phyloP scores from a whole-genome alignment of 441 rosid genomes.

The Theobroma grandiflorum region DNA sequence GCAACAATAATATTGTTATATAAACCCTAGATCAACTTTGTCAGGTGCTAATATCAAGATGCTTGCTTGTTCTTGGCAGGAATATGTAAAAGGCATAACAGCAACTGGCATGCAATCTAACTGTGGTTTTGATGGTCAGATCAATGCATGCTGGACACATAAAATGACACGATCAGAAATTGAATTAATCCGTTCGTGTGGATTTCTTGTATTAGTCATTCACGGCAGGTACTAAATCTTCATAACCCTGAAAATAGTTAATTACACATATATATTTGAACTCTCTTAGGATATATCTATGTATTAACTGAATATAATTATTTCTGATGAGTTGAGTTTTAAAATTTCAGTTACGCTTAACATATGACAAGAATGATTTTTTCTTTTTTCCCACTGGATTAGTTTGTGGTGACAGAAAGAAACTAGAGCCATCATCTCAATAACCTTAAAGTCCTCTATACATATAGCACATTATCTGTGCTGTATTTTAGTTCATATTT shows the following conservation, averaged over 20 bases:
- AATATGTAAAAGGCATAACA: slow-evolving; percentile 91
- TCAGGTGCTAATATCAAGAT: not conserved
- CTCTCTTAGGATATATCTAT: not conserved
- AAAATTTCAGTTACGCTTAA: not conserved
- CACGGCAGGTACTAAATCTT: slow-evolving; percentile 82
- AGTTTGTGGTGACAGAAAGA: slow-evolving; percentile 5
- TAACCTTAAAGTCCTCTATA: not conserved
- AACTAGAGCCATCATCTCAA: not conserved
- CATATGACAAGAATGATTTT: not conserved
- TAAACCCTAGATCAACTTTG: not conserved
- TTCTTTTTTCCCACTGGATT: not conserved
- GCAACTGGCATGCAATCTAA: slow-evolving; percentile 89
- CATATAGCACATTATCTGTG: not conserved
- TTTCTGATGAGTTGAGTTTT: not conserved
- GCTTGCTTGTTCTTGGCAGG: slow-evolving; percentile 50
- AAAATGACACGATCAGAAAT: slow-evolving; percentile 68
- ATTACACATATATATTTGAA: slow-evolving; percentile 13
- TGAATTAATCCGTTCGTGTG: slow-evolving; percentile 66
- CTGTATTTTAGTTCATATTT: not conserved
- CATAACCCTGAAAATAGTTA: slow-evolving; percentile 8
- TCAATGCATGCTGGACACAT: slow-evolving; percentile 97
- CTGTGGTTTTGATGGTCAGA: slow-evolving; percentile 88
- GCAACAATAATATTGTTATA: not conserved
- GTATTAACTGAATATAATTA: not conserved
- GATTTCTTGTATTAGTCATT: slow-evolving; percentile 88